phyloP scores from a whole-genome alignment of 2,329 filamentous ascomycete genomes.

The Magnaporthales sp. region DNA sequence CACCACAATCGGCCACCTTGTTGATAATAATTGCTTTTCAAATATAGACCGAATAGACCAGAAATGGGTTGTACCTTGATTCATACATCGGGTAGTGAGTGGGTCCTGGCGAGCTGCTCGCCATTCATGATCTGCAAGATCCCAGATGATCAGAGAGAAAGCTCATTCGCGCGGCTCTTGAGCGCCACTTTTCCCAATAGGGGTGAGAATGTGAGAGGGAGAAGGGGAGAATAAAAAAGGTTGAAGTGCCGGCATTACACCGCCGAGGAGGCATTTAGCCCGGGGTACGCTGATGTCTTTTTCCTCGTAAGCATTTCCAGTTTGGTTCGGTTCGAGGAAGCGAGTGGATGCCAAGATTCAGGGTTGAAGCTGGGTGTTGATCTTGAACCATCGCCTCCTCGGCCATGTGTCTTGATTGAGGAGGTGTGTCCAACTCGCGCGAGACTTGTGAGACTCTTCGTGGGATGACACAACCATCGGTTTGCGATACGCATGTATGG shows the following conservation, averaged over 20 bases:
- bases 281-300: neutral
- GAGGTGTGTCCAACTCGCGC: neutral
- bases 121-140: slow-evolving; percentile 2
- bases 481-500: neutral
- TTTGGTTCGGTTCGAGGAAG: neutral
- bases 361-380: neutral
- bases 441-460: neutral
- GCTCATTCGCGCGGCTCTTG: slow-evolving; percentile 2
- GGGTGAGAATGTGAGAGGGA: neutral
- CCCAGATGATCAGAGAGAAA: neutral
- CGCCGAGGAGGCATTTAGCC: neutral
- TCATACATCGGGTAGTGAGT: neutral
- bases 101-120: neutral
- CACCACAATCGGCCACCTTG: neutral
- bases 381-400: neutral
- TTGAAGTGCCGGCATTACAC: neutral
- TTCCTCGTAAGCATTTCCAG: neutral
- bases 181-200: slow-evolving; percentile 1
- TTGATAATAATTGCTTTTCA: neutral
- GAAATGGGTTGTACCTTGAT: neutral
- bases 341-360: neutral
- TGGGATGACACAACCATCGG: neutral
- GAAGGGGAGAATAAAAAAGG: neutral
- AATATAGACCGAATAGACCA: neutral
- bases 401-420: neutral